Conservation (phyloP, 2,329 filamentous ascomycete species). For the Colletotrichum incanum region DNA sequence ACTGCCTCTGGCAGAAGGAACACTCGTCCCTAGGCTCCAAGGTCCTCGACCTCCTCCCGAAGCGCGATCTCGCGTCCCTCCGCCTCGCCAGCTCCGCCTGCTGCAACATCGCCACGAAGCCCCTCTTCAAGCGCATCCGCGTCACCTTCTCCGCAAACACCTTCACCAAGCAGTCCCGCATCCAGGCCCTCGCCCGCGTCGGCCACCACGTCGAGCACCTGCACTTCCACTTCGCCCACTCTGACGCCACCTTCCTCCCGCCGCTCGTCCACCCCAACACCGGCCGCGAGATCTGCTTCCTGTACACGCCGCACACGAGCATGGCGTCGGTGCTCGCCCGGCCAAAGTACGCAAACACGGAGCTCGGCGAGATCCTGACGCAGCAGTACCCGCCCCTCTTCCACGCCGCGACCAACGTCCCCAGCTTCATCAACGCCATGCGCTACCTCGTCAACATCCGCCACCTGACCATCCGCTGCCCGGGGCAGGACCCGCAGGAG, state of each 20-base stretch:
- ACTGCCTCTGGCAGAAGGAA: conserved; percentile 70
- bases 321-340: conserved; percentile 73
- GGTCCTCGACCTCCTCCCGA: conserved; percentile 66
- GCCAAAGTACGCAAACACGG: conserved; percentile 85
- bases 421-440: conserved; percentile 85
- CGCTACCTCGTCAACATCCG: conserved; percentile 77
- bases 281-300: conserved; percentile 83
- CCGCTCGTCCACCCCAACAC: conserved; percentile 86
- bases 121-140: conserved; percentile 78
- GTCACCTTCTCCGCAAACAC: conserved; percentile 81
- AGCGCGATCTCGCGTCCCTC: conserved; percentile 70
- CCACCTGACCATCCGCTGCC: conserved; percentile 84
- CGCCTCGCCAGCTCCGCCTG: conserved; percentile 80
- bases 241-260: conserved; percentile 83
- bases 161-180: conserved; percentile 81
- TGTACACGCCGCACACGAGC: conserved; percentile 84
- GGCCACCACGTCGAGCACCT: conserved; percentile 85
- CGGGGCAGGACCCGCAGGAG: conserved; percentile 78
- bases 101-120: conserved; percentile 78
- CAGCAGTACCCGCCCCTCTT: conserved; percentile 92
- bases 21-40: conserved; percentile 60
- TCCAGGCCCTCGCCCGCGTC: conserved; percentile 83
- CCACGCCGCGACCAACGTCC: conserved; percentile 89
- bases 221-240: conserved; percentile 84
- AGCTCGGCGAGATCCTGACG: conserved; percentile 85